Evolutionary conservation across 2,329 filamentous ascomycete genomes (phyloP).

Genomic region (Colletotrichum neosansevieriae): DNA sequence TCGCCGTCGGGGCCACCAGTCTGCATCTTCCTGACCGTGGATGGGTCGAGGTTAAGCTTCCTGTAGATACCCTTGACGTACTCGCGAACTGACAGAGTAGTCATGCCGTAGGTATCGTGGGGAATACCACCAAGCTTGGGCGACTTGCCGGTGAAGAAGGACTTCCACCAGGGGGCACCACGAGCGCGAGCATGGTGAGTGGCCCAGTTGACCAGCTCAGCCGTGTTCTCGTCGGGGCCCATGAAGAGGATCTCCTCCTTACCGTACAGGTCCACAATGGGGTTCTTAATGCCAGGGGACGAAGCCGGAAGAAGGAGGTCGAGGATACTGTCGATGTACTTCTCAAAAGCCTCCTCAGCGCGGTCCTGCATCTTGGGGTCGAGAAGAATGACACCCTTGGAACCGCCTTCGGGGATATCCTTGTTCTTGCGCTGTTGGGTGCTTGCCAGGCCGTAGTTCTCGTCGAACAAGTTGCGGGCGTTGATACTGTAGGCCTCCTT

Average conservation of each 20-base stretch:
- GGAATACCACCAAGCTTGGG: slow-evolving; percentile 96
- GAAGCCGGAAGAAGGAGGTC: slow-evolving; percentile 90
- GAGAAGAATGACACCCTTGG: slow-evolving; percentile 96
- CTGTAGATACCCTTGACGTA: slow-evolving; percentile 97
- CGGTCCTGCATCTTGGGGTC: slow-evolving; percentile 96
- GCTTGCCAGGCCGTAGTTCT: slow-evolving; percentile 98
- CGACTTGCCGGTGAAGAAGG: slow-evolving; percentile 99
- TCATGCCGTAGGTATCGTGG: slow-evolving; percentile 97
- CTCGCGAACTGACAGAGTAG: slow-evolving; percentile 93
- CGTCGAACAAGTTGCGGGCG: slow-evolving; percentile 94
- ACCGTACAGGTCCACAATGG: slow-evolving; percentile 93
- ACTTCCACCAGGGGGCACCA: slow-evolving; percentile 99
- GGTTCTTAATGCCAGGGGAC: slow-evolving; percentile 98
- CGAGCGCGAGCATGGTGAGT: slow-evolving; percentile 90
- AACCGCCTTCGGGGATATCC: slow-evolving; percentile 97
- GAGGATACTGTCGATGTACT: slow-evolving; percentile 99
- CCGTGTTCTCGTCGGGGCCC: slow-evolving; percentile 99
- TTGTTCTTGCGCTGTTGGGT: slow-evolving; percentile 99
- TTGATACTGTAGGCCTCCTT: slow-evolving; percentile 97
- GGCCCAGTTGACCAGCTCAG: slow-evolving; percentile 98
- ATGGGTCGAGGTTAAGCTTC: slow-evolving; percentile 90
- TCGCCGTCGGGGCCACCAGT: slow-evolving; percentile 98
- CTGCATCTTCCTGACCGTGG: slow-evolving; percentile 91
- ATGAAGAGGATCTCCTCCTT: slow-evolving; percentile 98
- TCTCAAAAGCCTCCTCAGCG: slow-evolving; percentile 92